Base-by-base conservation (phyloP, 495 filamentous ascomycete genomes). In the Penicillium pancosmium region DNA sequence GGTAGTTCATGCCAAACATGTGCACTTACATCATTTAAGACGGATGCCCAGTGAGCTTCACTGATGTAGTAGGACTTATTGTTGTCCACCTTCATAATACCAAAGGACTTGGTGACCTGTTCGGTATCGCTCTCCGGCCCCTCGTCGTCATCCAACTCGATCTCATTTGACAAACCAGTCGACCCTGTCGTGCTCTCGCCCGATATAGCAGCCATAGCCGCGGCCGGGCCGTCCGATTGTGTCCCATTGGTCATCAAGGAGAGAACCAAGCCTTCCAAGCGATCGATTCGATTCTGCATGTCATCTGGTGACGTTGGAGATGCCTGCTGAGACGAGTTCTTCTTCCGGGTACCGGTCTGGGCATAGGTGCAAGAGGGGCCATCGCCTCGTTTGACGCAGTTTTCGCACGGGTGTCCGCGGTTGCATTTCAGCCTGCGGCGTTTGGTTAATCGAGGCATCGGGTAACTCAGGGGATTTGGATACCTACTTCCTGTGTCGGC, bases 251-350 rank as follows among this genome's bases (percentile, higher is more conserved):
- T 93, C 94, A 99, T 98, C 73, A 99, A 78, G 3, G 91, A 95
- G 52, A 99, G 73, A 53, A 99, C 94, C 68, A 99, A 78, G 52
- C 93, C 90, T 83, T 99, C 94, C 63, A 99, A 76, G 63, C 94
- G 88, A 77, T 99, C 92, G 74, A 99, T 99, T 70, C 94, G 89
- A 68, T 93, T 95, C 76, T 99, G 94, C 94, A 99, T 99, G 73
- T 97, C 94, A 82, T 96, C 93, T 27, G 94, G 86, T 13, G 89
- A 80, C 53, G 83, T 77, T 63, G 80, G 76, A 68, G 84, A 77
- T 61, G 76, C 73, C 55, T 80, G 75, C 56, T 84, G 83, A 69
- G 83, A 73, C 55, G 82, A 74, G 66, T 87, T 86, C 82, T 91
- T 95, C 70, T 90, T 91, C 62, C 93, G 88, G 46, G 79, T 82